Percentiles rank a stretch among this genome's conserved stretches.
Evolutionary conservation across 306 rosid genomes (phyloP).

Genomic region (Dicorynia guianensis): DNA sequence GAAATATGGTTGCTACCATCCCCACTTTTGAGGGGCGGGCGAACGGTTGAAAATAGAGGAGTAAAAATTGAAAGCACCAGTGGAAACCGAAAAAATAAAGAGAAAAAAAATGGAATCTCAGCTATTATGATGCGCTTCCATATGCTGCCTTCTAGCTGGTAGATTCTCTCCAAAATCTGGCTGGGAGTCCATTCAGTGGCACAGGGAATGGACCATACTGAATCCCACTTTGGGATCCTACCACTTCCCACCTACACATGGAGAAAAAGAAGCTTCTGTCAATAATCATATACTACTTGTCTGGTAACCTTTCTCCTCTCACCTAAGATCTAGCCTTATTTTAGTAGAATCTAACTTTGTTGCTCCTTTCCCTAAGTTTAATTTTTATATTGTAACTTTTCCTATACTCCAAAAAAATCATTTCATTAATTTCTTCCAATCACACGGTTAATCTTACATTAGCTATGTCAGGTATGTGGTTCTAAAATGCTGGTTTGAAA

Average conservation of each 20-base stretch:
- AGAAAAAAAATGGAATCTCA: constrained; percentile 25
- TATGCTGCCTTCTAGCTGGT: constrained; percentile 43
- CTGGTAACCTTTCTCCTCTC: too few relatives aligned
- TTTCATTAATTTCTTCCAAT: constrained; percentile 23
- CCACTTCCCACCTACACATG: constrained; percentile 79
- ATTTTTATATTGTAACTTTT: too few relatives aligned
- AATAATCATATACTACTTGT: not conserved
- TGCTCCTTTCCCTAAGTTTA: too few relatives aligned
- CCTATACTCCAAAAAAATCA: too few relatives aligned
- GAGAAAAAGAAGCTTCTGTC: constrained; percentile 25
- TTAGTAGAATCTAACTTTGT: too few relatives aligned
- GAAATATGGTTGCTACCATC: constrained; percentile 14
- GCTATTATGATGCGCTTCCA: constrained; percentile 22
- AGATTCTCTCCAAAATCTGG: constrained; percentile 77
- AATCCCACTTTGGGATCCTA: constrained; percentile 69
- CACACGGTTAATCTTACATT: not conserved
- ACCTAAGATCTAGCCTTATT: too few relatives aligned
- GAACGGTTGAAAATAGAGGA: constrained; percentile 32
- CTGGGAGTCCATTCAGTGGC: constrained; percentile 81
- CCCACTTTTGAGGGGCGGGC: not conserved
- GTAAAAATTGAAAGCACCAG: constrained; percentile 1
- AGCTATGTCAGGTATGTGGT: not conserved
- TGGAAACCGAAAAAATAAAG: constrained; percentile 14
- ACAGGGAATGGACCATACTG: constrained; percentile 89
- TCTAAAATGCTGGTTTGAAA: not conserved